Percentiles rank a stretch among this genome's conserved stretches.
Conservation (phyloP, 2,329 filamentous ascomycete species). For the Hypoxylon sp. region DNA sequence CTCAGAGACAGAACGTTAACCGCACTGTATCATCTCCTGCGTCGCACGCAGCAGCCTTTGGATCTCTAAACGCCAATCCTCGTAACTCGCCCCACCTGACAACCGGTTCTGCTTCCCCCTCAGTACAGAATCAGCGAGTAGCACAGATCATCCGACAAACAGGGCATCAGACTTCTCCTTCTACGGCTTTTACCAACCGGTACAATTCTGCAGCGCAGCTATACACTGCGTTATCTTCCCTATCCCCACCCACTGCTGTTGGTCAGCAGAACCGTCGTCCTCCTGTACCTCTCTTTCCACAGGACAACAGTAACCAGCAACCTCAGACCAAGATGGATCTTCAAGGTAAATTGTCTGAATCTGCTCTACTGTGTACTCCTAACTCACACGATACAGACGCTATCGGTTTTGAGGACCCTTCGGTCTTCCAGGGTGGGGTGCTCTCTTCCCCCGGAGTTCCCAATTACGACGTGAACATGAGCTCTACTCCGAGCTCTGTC, state of each 20-base stretch:
- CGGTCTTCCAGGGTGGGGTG: conserved; percentile 66
- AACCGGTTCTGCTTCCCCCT: conserved; percentile 54
- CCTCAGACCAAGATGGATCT: conserved; percentile 64
- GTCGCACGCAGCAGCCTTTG: conserved; percentile 57
- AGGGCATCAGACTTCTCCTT: conserved; percentile 65
- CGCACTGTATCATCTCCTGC: conserved; percentile 60
- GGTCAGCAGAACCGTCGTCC: conserved; percentile 71
- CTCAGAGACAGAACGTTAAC: conserved; percentile 59
- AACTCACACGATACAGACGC: conserved; percentile 61
- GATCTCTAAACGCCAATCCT: conserved; percentile 55
- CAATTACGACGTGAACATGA: conserved; percentile 64
- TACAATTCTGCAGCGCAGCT: conserved; percentile 70
- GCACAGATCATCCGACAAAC: conserved; percentile 70
- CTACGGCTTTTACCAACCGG: conserved; percentile 66
- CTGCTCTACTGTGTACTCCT: conserved; percentile 5
- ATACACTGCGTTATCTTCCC: conserved; percentile 74
- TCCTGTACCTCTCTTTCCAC: conserved; percentile 78
- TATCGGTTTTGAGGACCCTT: conserved; percentile 69
- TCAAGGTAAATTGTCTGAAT: conserved; percentile 61
- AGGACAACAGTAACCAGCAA: conserved; percentile 67
- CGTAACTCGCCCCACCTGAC: conserved; percentile 60
- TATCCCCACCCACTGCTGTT: conserved; percentile 69
- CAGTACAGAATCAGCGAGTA: conserved; percentile 69
- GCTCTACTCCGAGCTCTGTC: conserved; percentile 61
- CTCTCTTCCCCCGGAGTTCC: conserved; percentile 67